Evolutionary conservation across 2,329 filamentous ascomycete species (phyloP), one percentile per base, ranked within the genome.

Genomic region (Ophidiomyces ophidiicola): DNA sequence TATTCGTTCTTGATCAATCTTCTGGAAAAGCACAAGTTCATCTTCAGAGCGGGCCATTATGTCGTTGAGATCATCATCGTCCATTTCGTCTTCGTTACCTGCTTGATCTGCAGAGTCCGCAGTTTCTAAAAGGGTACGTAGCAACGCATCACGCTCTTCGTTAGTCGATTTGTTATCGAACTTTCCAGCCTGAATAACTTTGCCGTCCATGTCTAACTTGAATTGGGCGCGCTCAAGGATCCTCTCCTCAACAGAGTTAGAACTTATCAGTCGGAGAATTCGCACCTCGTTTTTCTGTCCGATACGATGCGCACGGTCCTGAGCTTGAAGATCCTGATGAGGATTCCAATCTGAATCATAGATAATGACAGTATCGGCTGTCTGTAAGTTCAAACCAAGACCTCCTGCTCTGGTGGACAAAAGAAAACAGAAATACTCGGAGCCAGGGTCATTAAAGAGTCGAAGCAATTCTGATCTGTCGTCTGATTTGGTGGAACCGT

Each of bases 331-430:
- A 82, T 98, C 90, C 62, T 98, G 90, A 59, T 96, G 88, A 57
- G 90, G 90, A 62, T 98, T 98, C 90, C 90, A 98, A 67, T 98
- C 90, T 0, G 90, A 98, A 57, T 98, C 90, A 64, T 94, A 98
- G 56, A 98, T 98, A 62, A 98, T 94, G 66, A 98, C 90, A 1
- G 90, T 98, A 62, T 98, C 90, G 29, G 90, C 90, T 32, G 88
- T 94, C 63, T 98, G 90, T 59, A 98, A 62, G 56, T 98, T 98
- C 50, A 98, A 73, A 72, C 90, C 90, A 7, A 98, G 73, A 74
- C 90, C 90, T 79, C 90, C 90, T 46, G 90, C 90, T 70, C 90
- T 88, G 17, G 90, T 98, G 2, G 90, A 98, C n/a, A 98, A 75
- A 60, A 98, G 64, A 69, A 98, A 98, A 66, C 92, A 93, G 62